Evolutionary conservation across 805 yeast genomes (phyloP).

Genomic region (Starmerella cellae): DNA sequence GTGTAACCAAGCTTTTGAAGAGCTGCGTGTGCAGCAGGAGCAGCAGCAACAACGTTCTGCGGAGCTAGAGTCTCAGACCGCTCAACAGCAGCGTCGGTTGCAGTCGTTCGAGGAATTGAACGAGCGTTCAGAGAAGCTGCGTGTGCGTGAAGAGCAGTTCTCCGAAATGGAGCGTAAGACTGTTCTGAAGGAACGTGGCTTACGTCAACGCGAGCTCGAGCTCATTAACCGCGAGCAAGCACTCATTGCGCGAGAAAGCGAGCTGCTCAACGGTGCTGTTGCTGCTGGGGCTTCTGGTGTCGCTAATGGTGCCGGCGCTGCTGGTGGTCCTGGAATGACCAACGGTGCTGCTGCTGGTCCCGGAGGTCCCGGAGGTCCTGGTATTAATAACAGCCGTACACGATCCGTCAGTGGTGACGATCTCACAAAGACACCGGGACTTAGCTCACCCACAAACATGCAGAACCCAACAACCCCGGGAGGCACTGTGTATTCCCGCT

Average conservation of each 20-base stretch:
- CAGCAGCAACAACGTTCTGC: conserved; percentile 6
- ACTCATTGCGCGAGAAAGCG: conserved; percentile 8
- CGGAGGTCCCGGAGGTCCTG: too few relatives aligned
- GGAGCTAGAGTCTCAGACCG: conserved; percentile 9
- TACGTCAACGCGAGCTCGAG: conserved; percentile 17
- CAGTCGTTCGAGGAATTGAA: conserved; percentile 7
- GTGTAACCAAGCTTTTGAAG: conserved; percentile 3
- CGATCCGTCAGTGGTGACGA: not conserved
- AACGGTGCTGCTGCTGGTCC: not conserved
- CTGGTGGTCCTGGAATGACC: not conserved
- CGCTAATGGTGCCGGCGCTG: too few relatives aligned
- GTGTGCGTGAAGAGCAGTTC: conserved; percentile 9
- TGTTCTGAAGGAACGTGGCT: conserved; percentile 12
- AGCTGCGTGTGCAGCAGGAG: conserved; percentile 11
- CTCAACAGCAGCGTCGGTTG: conserved; percentile 17
- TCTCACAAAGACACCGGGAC: not conserved
- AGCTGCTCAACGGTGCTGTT: not conserved
- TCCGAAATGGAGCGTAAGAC: conserved; percentile 10
- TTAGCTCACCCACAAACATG: not conserved
- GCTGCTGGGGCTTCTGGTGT: too few relatives aligned
- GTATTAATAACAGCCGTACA: not conserved
- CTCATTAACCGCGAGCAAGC: conserved; percentile 17
- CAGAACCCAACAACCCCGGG: conserved; percentile 12
- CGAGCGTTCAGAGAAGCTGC: conserved; percentile 6
- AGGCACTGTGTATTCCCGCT: conserved; percentile 17